These are phyloP conservation scores for Orbilia javanica DNA, from an alignment of 2,329 filamentous ascomycete genomes.

Conservation along the genomic window DNA sequence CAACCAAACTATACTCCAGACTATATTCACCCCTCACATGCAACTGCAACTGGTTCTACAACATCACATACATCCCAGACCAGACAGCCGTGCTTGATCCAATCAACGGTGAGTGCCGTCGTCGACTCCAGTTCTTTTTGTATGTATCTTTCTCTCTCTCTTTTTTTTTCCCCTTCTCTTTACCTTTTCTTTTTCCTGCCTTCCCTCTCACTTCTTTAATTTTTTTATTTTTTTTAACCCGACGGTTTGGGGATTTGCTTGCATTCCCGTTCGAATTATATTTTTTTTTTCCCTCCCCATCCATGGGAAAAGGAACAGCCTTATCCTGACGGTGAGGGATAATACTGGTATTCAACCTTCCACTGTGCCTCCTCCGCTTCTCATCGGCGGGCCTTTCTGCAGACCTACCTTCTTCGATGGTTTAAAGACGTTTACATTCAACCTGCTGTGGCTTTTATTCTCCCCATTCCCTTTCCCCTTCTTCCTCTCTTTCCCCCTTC, in stretches of 20 bases:
- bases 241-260: slow-evolving; percentile 54
- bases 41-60: slow-evolving; percentile 47
- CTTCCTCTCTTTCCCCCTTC: slow-evolving; percentile 22
- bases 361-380: slow-evolving; percentile 56
- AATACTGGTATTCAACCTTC: slow-evolving; percentile 53
- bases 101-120: slow-evolving; percentile 55
- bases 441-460: slow-evolving; percentile 53
- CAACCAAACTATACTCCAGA: slow-evolving; percentile 38
- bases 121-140: background rate
- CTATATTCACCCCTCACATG: slow-evolving; percentile 54
- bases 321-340: slow-evolving; percentile 59
- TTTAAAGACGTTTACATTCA: slow-evolving; percentile 37
- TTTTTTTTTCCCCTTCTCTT: slow-evolving; percentile 1
- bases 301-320: slow-evolving; percentile 59
- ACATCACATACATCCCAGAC: slow-evolving; percentile 46
- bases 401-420: slow-evolving; percentile 49
- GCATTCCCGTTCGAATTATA: slow-evolving; percentile 57
- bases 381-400: slow-evolving; percentile 50
- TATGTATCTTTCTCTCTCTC: background rate
- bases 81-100: slow-evolving; percentile 40
- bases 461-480: slow-evolving; percentile 26
- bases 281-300: slow-evolving; percentile 52
- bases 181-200: background rate
- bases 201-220: too few relatives aligned
- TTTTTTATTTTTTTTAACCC: slow-evolving; percentile 23